Evolutionary conservation across 352 stramenopile genomes (phyloP).

Genomic region (Peronospora belbahrii): DNA sequence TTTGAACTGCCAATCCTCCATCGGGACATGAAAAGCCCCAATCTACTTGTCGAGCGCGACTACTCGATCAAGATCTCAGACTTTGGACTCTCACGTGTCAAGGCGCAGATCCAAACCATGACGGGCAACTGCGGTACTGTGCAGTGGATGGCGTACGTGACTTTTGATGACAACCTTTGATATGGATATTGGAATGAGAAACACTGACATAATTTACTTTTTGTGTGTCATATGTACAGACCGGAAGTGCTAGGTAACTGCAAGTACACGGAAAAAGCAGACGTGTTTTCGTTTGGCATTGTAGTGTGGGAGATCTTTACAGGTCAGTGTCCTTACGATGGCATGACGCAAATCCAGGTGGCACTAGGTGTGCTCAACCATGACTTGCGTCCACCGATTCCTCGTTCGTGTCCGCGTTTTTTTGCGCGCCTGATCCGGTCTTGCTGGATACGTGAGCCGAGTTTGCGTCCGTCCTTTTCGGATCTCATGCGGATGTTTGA

Average conservation of each 20-base stretch:
- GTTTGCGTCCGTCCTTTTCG: slow-evolving; percentile 59
- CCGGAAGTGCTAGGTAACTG: slow-evolving; percentile 84
- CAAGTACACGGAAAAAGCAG: slow-evolving; percentile 90
- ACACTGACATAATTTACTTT: slow-evolving; percentile 10
- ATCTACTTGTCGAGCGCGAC: slow-evolving; percentile 78
- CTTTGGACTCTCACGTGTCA: slow-evolving; percentile 88
- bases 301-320: slow-evolving; percentile 92
- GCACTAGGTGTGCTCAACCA: slow-evolving; percentile 76
- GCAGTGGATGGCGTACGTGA: slow-evolving; percentile 82
- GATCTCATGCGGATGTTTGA: slow-evolving; percentile 53
- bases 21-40: slow-evolving; percentile 87
- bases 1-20: slow-evolving; percentile 85
- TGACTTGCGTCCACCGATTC: slow-evolving; percentile 60
- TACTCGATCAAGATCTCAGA: slow-evolving; percentile 89
- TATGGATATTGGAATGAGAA: slow-evolving; percentile 22
- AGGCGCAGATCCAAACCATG: slow-evolving; percentile 89
- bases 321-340: slow-evolving; percentile 83
- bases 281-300: slow-evolving; percentile 91
- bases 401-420: slow-evolving; percentile 51
- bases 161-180: not conserved
- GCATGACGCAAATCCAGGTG: slow-evolving; percentile 84
- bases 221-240: slow-evolving; percentile 23
- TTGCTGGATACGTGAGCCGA: slow-evolving; percentile 72
- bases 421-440: slow-evolving; percentile 67
- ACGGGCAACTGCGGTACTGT: slow-evolving; percentile 87